A percentile compares a stretch with the other conserved stretches of the same genome.
These are phyloP conservation scores for Peterozyma toletana DNA, from an alignment of 805 yeast species.

Conservation along the genomic window DNA sequence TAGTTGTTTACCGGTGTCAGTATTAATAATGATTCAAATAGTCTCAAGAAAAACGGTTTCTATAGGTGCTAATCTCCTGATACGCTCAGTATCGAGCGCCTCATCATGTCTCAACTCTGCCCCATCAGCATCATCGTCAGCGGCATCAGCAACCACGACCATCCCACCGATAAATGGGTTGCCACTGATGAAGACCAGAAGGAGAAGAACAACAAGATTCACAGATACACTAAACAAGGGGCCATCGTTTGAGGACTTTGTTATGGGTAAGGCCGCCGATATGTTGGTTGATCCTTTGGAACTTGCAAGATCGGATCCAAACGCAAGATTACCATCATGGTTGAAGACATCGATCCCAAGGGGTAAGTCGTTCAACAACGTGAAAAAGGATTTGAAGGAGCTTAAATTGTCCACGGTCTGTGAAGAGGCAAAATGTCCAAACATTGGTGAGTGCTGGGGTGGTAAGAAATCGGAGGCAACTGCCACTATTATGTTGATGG, in stretches of 20 bases:
- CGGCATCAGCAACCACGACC: too few relatives aligned
- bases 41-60: too few relatives aligned
- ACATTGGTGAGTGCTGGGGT: slow-evolving; percentile 99
- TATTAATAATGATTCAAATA: too few relatives aligned
- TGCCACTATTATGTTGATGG: slow-evolving; percentile 95
- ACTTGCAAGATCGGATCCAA: slow-evolving; percentile 59
- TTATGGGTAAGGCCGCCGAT: slow-evolving; percentile 72
- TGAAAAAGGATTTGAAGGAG: slow-evolving; percentile 84
- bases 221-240: slow-evolving; percentile 71
- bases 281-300: slow-evolving; percentile 69
- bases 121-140: too few relatives aligned
- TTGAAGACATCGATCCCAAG: slow-evolving; percentile 94
- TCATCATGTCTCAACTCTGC: too few relatives aligned
- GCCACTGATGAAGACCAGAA: slow-evolving; percentile 16
- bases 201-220: slow-evolving; percentile 52
- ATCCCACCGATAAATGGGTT: too few relatives aligned
- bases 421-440: slow-evolving; percentile 99
- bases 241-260: slow-evolving; percentile 90
- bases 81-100: too few relatives aligned
- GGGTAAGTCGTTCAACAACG: slow-evolving; percentile 73
- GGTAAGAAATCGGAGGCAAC: slow-evolving; percentile 92
- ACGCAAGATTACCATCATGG: slow-evolving; percentile 84
- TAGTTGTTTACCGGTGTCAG: too few relatives aligned
- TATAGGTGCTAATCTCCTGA: too few relatives aligned
- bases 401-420: slow-evolving; percentile 91